Base-by-base conservation (phyloP, 2,329 filamentous ascomycete genomes). In the Colletotrichum somersetense region DNA sequence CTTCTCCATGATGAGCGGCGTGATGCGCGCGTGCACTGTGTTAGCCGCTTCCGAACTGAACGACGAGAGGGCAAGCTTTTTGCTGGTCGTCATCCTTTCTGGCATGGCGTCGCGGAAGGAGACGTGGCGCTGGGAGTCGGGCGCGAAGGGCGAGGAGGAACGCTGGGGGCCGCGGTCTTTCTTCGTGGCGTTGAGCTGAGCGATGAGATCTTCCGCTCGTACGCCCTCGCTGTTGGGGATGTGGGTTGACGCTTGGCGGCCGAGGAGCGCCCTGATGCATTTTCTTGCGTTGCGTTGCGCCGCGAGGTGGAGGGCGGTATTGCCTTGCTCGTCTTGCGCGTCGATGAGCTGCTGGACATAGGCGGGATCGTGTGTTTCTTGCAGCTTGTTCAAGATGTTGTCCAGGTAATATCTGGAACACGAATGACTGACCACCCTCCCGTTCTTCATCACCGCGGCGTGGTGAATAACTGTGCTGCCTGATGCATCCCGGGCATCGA, bases 391-490 rank as follows among this genome's bases (percentile, higher is more conserved):
- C 67, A 98, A 87, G 73, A 98, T 91, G 75, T 92, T 92, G 80
- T 98, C 96, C 42, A 97, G 89, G 81, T 99, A 99, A 81, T 98
- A 98, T 44, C 94, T 89, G 42, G 95, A 95, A 78, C 93, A 97
- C 30, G 93, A 92, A 79, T 95, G 95, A 81, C 96, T 97, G 73
- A 93, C 93, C 6, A 89, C 84, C 62, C 94, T 92, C 64, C 92
- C 93, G 76, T 91, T 91, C 69, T 96, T 97, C 77, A 96, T 96
- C 65, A 93, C 92, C 23, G 95, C 94, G 55, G 97, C 95, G 80
- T 98, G 96, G 79, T 98, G 96, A 77, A 99, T 96, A 63, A 97
- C 93, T 0, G 95, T 98, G 73, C 92, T 93, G 16, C 94, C 93
- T 62, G 91, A 91, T 80, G 90, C 91, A 79, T 99, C 96, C 30